Base-by-base conservation (phyloP, 148 eudicot genomes). In the Dysphania ambrosioides region DNA sequence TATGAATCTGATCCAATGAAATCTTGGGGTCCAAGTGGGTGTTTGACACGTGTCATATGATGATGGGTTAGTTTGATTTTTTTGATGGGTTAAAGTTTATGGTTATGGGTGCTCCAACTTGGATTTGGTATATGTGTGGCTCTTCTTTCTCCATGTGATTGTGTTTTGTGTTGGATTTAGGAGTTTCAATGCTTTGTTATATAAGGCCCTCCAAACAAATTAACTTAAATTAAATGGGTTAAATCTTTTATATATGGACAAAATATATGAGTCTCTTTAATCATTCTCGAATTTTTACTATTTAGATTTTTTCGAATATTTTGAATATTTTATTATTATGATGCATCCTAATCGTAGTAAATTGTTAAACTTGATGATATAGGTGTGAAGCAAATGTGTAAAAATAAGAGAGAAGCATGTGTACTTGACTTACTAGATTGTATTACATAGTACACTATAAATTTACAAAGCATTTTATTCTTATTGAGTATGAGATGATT, bases 1-100 rank as follows among this genome's bases (percentile, higher is more conserved):
- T 72, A 72, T 78, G 74, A 81, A 88, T 84, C 85, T 87, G 83
- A 88, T 92, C 97, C 89, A 75, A 84, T 77, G 89, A 81, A 93
- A 93, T 90, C 93, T 80, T 6, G 42, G 26, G 38, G 75, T 58
- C 8, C 64, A 35, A 70, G 76, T 86, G 76, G 79, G 73, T 30
- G 21, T 21, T 26, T 78, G 96, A 85, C 92, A 93, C 84, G 90
- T 87, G 90, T 80, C 69, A 3, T 47, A 53, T 34, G 66, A 3
- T 76, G 68, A 84, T 85, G 74, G 85, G 84, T 60, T 60, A 30
- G 59, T 72, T 85, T 80, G 90, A 89, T 89, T 88, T 83, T 23
- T 53, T 63, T 65, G 68, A 64, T 82, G 76, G 74, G 70, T 67
- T 55, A 13, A 78, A 19, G 42, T 66, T 34, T 31, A 24, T 30